Evolutionary conservation across 1,284 basidiomycete genomes (phyloP).

Genomic region (Schizophyllum commune): DNA sequence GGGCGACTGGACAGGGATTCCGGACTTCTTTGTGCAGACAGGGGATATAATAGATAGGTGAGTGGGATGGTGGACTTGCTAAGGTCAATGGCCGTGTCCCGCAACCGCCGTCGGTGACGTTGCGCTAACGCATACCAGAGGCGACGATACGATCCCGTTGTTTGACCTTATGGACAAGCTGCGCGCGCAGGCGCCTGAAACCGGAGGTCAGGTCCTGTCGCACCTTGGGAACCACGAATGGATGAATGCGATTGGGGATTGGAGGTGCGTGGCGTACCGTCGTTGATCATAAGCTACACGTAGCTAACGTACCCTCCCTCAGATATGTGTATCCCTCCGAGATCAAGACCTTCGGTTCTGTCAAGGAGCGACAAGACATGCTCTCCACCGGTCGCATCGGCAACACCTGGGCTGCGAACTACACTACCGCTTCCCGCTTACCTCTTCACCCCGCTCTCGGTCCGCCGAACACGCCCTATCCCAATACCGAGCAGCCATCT

Average conservation of each 20-base stretch:
- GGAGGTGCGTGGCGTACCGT: too few species aligned
- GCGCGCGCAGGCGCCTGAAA: conserved; percentile 61
- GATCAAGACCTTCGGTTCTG: conserved; percentile 73
- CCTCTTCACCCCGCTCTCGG: conserved; percentile 68
- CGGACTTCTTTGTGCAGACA: conserved; percentile 84
- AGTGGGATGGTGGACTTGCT: conserved; percentile 9
- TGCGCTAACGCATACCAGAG: conserved; percentile 36
- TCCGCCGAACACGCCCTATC: conserved; percentile 64
- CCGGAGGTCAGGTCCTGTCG: conserved; percentile 68
- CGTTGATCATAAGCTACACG: too few species aligned
- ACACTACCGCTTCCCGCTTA: conserved; percentile 75
- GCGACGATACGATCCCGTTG: conserved; percentile 79
- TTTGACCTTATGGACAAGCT: conserved; percentile 79
- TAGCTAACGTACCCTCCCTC: too few species aligned
- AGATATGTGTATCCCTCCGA: conserved; percentile 82
- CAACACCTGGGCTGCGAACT: conserved; percentile 79
- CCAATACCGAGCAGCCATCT: conserved; percentile 17
- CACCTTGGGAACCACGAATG: conserved; percentile 87
- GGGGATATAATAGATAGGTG: conserved; percentile 89
- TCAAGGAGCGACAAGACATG: conserved; percentile 62
- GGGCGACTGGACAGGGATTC: conserved; percentile 70
- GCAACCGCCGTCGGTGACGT: background rate
- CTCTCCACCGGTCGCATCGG: conserved; percentile 74
- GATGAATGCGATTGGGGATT: conserved; percentile 89
- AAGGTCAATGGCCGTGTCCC: background rate